Conservation (phyloP, 1,139 yeast species). For the Yamadazyma triangularis region DNA sequence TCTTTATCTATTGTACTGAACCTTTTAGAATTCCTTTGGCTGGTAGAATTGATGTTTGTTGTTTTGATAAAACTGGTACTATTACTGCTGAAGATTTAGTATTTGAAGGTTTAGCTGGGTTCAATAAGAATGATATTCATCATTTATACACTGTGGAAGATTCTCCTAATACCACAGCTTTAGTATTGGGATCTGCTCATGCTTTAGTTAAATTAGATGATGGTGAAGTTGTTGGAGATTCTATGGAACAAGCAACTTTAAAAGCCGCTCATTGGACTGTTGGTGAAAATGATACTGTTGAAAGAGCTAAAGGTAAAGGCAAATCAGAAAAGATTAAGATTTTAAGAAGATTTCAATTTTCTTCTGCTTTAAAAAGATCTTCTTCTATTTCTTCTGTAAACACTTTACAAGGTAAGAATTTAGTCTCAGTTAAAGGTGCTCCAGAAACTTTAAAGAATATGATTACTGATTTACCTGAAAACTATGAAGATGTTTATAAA, state of each 20-base stretch:
- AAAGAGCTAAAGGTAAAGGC: slow-evolving; percentile 32
- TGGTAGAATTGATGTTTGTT: slow-evolving; percentile 96
- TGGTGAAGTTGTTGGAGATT: slow-evolving; percentile 98
- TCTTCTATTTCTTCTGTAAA: slow-evolving; percentile 74
- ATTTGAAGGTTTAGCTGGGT: slow-evolving; percentile 94
- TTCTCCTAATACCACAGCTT: slow-evolving; percentile 62
- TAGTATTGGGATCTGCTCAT: slow-evolving; percentile 91
- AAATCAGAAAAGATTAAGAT: slow-evolving; percentile 60
- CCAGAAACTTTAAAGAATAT: slow-evolving; percentile 93
- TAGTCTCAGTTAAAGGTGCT: slow-evolving; percentile 96
- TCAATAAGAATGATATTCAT: slow-evolving; percentile 50
- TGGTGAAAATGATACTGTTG: slow-evolving; percentile 65
- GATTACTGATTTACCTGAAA: slow-evolving; percentile 65
- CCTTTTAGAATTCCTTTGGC: slow-evolving; percentile 98
- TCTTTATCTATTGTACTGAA: slow-evolving; percentile 92
- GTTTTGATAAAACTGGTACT: slow-evolving; percentile 98
- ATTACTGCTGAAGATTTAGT: slow-evolving; percentile 95
- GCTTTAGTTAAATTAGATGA: slow-evolving; percentile 91
- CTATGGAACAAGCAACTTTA: slow-evolving; percentile 96
- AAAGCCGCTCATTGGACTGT: slow-evolving; percentile 85
- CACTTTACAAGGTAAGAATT: slow-evolving; percentile 46
- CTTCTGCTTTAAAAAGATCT: slow-evolving; percentile 93
- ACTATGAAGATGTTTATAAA: slow-evolving; percentile 83
- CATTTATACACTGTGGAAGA: slow-evolving; percentile 54
- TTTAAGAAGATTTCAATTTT: slow-evolving; percentile 92